phyloP scores from a whole-genome alignment of 2,329 filamentous ascomycete species.

The Aspergillus sp. region DNA sequence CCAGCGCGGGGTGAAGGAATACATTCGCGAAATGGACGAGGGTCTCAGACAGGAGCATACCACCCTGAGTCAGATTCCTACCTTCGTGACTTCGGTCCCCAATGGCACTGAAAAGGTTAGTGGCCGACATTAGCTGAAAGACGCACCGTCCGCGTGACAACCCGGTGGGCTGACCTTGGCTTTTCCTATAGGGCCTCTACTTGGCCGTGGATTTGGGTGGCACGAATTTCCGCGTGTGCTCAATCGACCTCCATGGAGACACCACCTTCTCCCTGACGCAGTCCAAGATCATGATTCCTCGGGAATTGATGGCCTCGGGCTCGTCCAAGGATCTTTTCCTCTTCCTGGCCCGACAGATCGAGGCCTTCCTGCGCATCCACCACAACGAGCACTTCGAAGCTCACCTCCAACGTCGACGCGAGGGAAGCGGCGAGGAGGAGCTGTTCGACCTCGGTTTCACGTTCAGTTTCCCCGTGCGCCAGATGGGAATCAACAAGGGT shows the following conservation, averaged over 20 bases:
- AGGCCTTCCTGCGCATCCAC: conserved; percentile 80
- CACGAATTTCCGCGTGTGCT: conserved; percentile 98
- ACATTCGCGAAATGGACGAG: conserved; percentile 83
- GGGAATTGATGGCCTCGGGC: conserved; percentile 84
- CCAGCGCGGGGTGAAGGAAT: conserved; percentile 78
- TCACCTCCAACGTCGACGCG: conserved; percentile 63
- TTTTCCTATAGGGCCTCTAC: conserved; percentile 72
- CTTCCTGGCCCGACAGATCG: conserved; percentile 91
- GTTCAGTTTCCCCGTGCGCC: conserved; percentile 95
- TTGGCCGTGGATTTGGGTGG: conserved; percentile 96
- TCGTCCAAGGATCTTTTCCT: conserved; percentile 83
- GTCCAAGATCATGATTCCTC: conserved; percentile 88
- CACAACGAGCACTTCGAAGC: conserved; percentile 83
- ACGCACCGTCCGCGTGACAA: neutral
- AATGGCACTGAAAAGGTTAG: conserved; percentile 93
- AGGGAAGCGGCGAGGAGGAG: conserved; percentile 67
- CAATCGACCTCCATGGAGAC: conserved; percentile 88
- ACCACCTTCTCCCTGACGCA: conserved; percentile 92
- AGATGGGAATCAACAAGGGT: conserved; percentile 92
- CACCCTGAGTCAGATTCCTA: conserved; percentile 91
- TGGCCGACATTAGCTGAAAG: conserved; percentile 15
- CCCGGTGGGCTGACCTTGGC: conserved; percentile 14
- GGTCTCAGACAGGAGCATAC: conserved; percentile 75
- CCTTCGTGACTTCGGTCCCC: conserved; percentile 91
- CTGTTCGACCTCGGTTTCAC: conserved; percentile 97